Evolutionary conservation across 2,329 filamentous ascomycete species (phyloP).

Genomic region (Helotiales sp.): DNA sequence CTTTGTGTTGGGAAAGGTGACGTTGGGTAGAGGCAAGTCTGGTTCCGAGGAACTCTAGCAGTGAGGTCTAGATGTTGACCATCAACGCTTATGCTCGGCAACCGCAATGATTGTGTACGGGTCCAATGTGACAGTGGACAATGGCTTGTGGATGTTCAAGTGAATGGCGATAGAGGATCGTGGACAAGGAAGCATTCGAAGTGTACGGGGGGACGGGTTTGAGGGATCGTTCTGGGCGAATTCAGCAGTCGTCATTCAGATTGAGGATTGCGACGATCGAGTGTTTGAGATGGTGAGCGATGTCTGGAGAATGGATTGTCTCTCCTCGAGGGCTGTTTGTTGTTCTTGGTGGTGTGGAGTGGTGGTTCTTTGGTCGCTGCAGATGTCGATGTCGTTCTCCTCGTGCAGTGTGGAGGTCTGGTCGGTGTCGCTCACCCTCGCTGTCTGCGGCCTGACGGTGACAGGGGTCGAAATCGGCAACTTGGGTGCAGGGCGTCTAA

Average conservation of each 20-base stretch:
- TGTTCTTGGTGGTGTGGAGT: no score
- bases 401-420: no score
- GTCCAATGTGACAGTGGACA: neutral
- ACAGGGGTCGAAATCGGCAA: neutral
- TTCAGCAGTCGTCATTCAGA: neutral
- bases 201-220: neutral
- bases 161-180: neutral
- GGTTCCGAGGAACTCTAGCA: neutral
- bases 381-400: no score
- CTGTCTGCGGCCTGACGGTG: no score
- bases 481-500: neutral
- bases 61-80: neutral
- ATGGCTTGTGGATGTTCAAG: neutral
- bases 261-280: neutral
- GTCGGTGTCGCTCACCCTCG: no score
- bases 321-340: neutral
- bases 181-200: neutral
- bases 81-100: conserved; percentile 9
- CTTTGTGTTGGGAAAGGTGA: neutral
- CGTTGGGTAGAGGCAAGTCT: neutral
- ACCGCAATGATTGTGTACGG: neutral
- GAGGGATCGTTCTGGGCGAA: neutral
- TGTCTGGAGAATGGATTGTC: neutral
- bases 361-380: no score
- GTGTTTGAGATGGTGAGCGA: neutral